Evolutionary conservation across 2,329 filamentous ascomycete genomes (phyloP).

Genomic region (Pyrenochaeta sp.): DNA sequence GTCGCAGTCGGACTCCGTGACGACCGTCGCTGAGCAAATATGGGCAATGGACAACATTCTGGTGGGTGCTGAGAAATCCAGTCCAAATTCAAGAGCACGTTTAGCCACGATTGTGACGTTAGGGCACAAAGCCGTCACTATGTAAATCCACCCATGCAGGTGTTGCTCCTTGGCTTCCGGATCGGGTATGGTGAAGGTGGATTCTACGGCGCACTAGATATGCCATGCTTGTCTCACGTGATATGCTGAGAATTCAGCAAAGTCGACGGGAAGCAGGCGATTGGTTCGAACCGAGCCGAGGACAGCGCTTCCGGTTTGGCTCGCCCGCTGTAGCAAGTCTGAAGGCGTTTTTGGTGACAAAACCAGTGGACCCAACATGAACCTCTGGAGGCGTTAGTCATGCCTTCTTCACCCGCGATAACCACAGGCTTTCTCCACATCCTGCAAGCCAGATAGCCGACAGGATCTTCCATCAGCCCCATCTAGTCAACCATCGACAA

Average conservation of each 20-base stretch:
- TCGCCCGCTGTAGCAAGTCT: conserved; percentile 16
- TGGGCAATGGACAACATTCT: conserved; percentile 18
- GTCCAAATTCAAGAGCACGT: conserved; percentile 3
- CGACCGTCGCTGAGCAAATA: conserved; percentile 13
- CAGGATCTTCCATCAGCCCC: conserved; percentile 5
- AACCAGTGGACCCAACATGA: conserved; percentile 13
- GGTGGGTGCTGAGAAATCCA: conserved; percentile 23
- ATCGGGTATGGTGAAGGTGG: conserved; percentile 17
- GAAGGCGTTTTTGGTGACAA: conserved; percentile 15
- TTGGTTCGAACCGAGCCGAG: conserved; percentile 16
- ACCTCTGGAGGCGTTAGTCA: conserved; percentile 18
- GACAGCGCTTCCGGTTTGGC: conserved; percentile 16
- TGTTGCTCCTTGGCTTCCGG: conserved; percentile 35
- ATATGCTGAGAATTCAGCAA: background rate
- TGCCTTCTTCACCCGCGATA: conserved; percentile 15
- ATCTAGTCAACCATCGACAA: conserved; percentile 34
- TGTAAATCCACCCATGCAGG: conserved; percentile 23
- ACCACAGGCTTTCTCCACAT: conserved; percentile 9
- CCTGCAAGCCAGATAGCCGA: background rate
- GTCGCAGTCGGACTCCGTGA: conserved; percentile 15
- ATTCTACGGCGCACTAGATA: too few relatives aligned
- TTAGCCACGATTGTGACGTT: conserved; percentile 29
- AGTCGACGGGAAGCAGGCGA: conserved; percentile 5
- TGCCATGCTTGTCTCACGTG: too few relatives aligned
- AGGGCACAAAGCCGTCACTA: conserved; percentile 18